Evolutionary conservation across 83 land plant species (phyloP), one percentile per base, ranked within the genome.

Genomic region (Picea abies): DNA sequence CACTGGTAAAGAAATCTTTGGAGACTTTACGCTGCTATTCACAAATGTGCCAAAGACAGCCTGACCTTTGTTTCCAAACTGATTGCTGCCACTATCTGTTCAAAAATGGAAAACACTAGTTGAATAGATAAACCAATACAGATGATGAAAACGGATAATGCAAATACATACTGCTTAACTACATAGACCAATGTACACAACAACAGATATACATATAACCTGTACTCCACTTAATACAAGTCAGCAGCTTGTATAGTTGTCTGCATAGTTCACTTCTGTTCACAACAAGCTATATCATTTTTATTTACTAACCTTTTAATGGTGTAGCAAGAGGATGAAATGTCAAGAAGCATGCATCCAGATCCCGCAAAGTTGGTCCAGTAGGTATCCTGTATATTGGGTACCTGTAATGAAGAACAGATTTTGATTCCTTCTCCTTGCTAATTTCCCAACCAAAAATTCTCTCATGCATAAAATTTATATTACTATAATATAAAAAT

Each of bases 1-100:
- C 12, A 80, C 81, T 12, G 85, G 95, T 29, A 94, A 65, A 39
- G 82, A 47, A 39, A 89, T 80, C 83, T 78, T 80, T 11, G 87
- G 89, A 20, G 85, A 75, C 60, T 80, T 85, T 65, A n/a, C 82
- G 7, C 62, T 19, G n/a, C 7, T 70, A 17, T 20, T 37, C 75
- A 70, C 16, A 35, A 70, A 32, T 17, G 49, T 70, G 32, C 75
- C 75, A 39, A 70, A 17, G 47, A 4, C 8, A 4, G 25, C 2
- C 2, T 29, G 29, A 0, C 29, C 29, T 29, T 29, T 0, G 0
- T 29, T 29, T 29, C 29, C 29, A 29, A 0, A 80, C 20, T 37
- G 66, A 80, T n/a, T 63, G 26, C 4, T 60, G 5, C 76, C 2
- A 19, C n/a, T 16, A 60, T 87, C 1, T 32, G 35, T 32, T 32